phyloP scores from a whole-genome alignment of 129 eudicot genomes.

The Saussurea involucrata region DNA sequence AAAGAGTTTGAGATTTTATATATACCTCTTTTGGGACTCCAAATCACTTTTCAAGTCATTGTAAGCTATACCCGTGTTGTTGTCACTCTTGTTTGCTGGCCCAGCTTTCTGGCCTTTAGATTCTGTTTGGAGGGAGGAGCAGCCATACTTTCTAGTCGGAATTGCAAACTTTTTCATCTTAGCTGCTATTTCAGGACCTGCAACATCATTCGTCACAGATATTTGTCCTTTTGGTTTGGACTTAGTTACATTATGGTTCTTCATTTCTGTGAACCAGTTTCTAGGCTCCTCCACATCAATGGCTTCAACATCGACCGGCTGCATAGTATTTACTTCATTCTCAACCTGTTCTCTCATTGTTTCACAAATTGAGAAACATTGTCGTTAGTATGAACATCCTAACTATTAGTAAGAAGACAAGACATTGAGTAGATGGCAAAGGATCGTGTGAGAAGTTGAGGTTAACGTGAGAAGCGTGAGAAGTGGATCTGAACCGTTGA shows the following conservation, averaged over 20 bases:
- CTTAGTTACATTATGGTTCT: constrained; percentile 32
- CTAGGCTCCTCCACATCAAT: constrained; percentile 28
- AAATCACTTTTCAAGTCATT: constrained; percentile 41
- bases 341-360: constrained; percentile 52
- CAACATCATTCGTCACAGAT: constrained; percentile 24
- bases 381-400: constrained; percentile 3
- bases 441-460: too few relatives aligned
- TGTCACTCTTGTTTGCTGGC: constrained; percentile 25
- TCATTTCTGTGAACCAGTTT: constrained; percentile 29
- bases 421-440: background rate
- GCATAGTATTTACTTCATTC: constrained; percentile 25
- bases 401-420: background rate
- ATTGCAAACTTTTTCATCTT: constrained; percentile 12
- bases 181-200: constrained; percentile 20
- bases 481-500: too few relatives aligned
- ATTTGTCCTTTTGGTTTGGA: constrained; percentile 21
- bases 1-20: background rate
- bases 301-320: constrained; percentile 25
- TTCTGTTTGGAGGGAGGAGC: constrained; percentile 18
- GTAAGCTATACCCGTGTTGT: constrained; percentile 21
- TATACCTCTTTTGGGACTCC: constrained; percentile 49
- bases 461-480: too few relatives aligned
- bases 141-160: constrained; percentile 23
- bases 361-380: constrained; percentile 9
- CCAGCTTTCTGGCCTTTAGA: constrained; percentile 18